Conservation (phyloP, 352 stramenopile genomes). For the Globisporangium takayamanum region DNA sequence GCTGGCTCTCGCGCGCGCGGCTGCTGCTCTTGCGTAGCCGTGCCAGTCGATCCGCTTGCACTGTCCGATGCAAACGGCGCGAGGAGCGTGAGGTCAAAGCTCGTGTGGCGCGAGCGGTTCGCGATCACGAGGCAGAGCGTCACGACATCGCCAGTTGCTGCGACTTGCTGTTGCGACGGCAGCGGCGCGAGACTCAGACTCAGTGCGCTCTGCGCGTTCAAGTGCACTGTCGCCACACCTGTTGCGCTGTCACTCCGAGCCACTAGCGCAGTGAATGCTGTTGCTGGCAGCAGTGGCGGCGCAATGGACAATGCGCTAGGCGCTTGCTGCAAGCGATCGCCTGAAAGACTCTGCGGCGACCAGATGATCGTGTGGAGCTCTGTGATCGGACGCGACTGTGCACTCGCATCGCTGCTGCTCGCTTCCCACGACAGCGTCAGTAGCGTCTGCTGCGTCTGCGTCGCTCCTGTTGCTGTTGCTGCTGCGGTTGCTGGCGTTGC, state of each 20-base stretch:
- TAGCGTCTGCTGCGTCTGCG: constrained; percentile 36
- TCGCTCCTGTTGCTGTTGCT: background rate
- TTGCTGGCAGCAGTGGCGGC: background rate
- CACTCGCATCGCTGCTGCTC: background rate
- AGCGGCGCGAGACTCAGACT: constrained; percentile 34
- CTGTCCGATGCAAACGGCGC: constrained; percentile 16
- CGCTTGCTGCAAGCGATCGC: background rate
- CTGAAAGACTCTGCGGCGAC: constrained; percentile 25
- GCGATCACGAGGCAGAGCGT: constrained; percentile 45
- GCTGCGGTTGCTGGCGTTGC: background rate
- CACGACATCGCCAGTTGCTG: constrained; percentile 18
- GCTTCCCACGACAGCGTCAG: constrained; percentile 61
- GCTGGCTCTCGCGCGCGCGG: background rate
- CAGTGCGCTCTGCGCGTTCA: constrained; percentile 38
- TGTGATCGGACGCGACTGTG: constrained; percentile 30
- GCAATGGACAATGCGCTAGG: background rate
- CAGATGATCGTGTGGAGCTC: constrained; percentile 68
- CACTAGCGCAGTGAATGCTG: constrained; percentile 3
- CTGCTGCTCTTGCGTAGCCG: background rate
- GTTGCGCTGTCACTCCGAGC: background rate
- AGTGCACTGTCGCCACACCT: constrained; percentile 13
- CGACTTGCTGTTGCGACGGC: background rate
- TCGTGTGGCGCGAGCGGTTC: constrained; percentile 37
- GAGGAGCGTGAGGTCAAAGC: constrained; percentile 66
- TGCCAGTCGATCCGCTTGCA: background rate